phyloP scores from a whole-genome alignment of 2,329 filamentous ascomycete genomes.

The Venturia aucupariae region DNA sequence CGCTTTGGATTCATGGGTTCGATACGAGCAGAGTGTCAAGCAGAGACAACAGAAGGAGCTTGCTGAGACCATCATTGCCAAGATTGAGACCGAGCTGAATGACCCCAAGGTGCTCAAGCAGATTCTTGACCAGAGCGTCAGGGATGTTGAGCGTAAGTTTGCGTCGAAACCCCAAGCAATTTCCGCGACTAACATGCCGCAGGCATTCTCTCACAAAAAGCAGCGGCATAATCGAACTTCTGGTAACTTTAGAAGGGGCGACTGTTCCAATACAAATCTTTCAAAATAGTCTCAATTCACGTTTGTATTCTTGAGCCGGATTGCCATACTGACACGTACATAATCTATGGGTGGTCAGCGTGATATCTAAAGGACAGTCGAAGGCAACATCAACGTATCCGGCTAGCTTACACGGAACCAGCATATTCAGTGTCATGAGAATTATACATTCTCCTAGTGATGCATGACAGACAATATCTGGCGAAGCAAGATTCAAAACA shows the following conservation, averaged over 20 bases:
- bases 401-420: not conserved
- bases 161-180: not conserved
- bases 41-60: constrained; percentile 96
- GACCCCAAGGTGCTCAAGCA: constrained; percentile 96
- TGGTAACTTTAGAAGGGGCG: constrained; percentile 6
- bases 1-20: constrained; percentile 96
- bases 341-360: no score
- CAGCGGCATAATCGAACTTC: not conserved
- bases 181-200: not conserved
- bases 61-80: constrained; percentile 84
- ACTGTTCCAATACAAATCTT: constrained; percentile 10
- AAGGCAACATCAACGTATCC: not conserved
- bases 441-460: no score
- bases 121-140: constrained; percentile 92
- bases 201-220: constrained; percentile 15
- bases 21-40: constrained; percentile 98
- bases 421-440: no score
- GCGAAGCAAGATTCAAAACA: no score
- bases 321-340: not conserved
- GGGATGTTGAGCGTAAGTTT: constrained; percentile 87
- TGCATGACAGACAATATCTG: no score
- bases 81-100: constrained; percentile 98
- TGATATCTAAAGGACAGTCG: not conserved
- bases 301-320: not conserved
- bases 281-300: constrained; percentile 12